Conservation (phyloP, 2,329 filamentous ascomycete genomes). For the Zymoseptoria tritici region DNA sequence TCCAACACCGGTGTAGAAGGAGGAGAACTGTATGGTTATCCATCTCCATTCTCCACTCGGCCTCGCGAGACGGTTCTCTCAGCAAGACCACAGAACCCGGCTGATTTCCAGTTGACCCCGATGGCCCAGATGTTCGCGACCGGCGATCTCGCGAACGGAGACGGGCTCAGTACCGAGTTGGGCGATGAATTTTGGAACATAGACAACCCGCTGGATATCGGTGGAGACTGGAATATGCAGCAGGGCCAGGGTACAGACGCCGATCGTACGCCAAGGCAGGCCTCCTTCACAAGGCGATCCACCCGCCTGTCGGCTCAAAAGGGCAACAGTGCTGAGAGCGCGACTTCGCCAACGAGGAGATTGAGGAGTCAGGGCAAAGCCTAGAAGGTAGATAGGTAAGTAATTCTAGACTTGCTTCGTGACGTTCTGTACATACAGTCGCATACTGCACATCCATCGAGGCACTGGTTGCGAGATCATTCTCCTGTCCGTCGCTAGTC, state of each 20-base stretch:
- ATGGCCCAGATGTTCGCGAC: neutral
- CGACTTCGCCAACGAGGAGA: neutral
- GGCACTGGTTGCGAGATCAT: neutral
- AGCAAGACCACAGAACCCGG: neutral
- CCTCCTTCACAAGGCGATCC: neutral
- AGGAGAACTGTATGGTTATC: neutral
- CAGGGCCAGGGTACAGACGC: neutral
- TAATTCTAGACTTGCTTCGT: neutral
- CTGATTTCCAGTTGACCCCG: neutral
- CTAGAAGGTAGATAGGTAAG: neutral
- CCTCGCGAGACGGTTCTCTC: neutral
- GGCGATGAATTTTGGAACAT: neutral
- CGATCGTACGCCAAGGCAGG: neutral
- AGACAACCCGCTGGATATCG: neutral
- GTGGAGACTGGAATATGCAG: neutral
- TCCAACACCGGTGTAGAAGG: neutral
- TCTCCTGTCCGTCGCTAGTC: neutral
- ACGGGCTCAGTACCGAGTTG: neutral
- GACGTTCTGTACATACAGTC: neutral
- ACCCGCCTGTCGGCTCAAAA: neutral
- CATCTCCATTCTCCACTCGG: neutral
- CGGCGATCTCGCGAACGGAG: neutral
- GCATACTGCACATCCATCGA: neutral
- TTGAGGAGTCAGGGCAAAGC: neutral
- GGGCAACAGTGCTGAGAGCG: neutral